phyloP scores from a whole-genome alignment of 257 asterid species.

The Petrea volubilis region DNA sequence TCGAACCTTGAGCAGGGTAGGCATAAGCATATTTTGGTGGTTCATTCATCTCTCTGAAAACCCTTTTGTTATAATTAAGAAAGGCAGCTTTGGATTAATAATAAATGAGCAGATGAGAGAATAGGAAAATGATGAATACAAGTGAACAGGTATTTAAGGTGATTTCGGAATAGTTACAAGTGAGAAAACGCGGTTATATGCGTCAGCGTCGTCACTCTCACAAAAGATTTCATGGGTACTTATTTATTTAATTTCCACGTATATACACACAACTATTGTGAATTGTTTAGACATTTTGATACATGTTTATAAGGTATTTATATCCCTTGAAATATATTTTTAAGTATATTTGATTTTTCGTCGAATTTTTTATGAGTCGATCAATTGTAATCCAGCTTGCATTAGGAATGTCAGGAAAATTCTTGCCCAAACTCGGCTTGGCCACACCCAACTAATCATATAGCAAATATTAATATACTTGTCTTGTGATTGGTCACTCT shows the following conservation, averaged over 20 bases:
- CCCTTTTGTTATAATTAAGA: not conserved
- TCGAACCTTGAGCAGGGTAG: constrained; percentile 70
- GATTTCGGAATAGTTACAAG: not conserved
- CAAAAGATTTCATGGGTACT: not conserved
- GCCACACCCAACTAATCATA: no score
- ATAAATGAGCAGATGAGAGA: not conserved
- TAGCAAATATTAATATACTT: no score
- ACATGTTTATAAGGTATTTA: no score
- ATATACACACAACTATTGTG: no score
- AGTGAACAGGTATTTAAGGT: constrained; percentile 7
- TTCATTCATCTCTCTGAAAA: constrained; percentile 43
- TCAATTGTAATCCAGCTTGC: no score
- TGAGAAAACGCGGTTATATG: not conserved
- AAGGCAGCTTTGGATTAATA: not conserved
- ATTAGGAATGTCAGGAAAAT: no score
- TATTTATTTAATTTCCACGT: not conserved
- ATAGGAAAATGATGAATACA: not conserved
- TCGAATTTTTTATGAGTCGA: no score
- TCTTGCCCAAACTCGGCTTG: no score
- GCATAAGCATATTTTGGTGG: constrained; percentile 82
- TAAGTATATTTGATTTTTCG: no score
- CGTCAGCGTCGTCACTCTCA: not conserved
- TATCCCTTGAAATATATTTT: no score
- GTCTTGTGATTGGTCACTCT: no score
- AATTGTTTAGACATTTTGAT: no score